Evolutionary conservation across 441 rosid species (phyloP).

Genomic region (Populus hybrid): DNA sequence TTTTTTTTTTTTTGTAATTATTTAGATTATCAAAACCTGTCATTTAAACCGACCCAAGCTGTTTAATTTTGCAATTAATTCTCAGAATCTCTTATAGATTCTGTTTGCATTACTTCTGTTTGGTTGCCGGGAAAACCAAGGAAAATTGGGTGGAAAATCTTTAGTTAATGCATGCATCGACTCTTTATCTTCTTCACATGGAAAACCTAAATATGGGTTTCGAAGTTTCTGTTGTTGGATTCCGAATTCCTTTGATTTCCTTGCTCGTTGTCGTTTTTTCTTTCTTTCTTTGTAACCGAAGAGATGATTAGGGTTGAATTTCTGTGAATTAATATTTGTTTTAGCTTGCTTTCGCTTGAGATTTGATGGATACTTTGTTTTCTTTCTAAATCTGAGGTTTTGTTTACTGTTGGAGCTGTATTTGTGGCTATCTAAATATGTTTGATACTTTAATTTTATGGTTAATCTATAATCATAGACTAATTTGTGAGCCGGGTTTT

Average conservation of each 20-base stretch:
- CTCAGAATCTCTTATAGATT: too few relatives aligned
- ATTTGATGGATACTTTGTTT: neutral
- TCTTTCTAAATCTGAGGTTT: neutral
- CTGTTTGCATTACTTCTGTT: neutral
- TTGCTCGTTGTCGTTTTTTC: neutral
- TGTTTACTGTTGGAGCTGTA: neutral
- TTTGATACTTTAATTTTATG: neutral
- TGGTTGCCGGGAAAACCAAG: too few relatives aligned
- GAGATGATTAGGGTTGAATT: neutral
- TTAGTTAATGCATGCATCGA: too few relatives aligned
- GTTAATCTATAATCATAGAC: neutral
- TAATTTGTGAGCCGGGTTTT: neutral
- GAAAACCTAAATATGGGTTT: too few relatives aligned
- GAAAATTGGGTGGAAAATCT: too few relatives aligned
- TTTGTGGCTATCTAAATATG: neutral
- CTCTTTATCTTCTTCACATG: too few relatives aligned
- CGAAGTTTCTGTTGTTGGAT: too few relatives aligned
- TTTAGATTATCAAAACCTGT: too few relatives aligned
- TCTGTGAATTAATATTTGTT: neutral
- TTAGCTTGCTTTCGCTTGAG: neutral
- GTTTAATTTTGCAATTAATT: too few relatives aligned
- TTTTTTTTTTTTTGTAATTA: too few relatives aligned
- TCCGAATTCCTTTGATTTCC: neutral
- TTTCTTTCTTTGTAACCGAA: neutral
- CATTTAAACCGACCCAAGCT: too few relatives aligned